Evolutionary conservation across 2,329 filamentous ascomycete genomes (phyloP), one percentile per base, ranked within the genome.

Genomic region (Fusarium sp.): DNA sequence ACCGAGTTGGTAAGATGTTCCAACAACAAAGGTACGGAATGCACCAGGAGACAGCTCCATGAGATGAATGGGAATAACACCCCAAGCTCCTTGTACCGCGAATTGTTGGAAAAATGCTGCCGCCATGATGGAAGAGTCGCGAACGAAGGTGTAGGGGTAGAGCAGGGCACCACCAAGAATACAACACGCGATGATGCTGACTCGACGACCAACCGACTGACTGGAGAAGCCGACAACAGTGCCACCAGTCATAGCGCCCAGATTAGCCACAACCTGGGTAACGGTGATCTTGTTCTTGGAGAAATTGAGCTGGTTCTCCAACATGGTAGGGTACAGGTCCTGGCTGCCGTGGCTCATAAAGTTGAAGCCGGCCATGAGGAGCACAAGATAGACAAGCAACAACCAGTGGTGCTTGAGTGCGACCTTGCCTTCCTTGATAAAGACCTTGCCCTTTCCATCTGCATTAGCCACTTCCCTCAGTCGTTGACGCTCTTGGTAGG

Each of bases 341-440:
- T 91, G 76, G 22, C 86, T 90, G 50, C 91, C 91, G 72, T 93
- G 91, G 15, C 88, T 91, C 90, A 95, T 93, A 73, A 95, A 96
- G 78, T 96, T 96, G 81, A 96, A 95, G 5, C 92, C 92, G 2
- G 91, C 89, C 91, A 96, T 96, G 35, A 96, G 81, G 19, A 96
- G 80, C 7, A 96, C 91, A 54, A 96, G 81, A 77, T 97, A 97
- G 32, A 88, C 79, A 53, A 97, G 80, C 3, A 96, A 76, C 12
- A 92, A 64, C 93, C 93, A 96, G 76, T 96, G 91, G 10, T 86
- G 85, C 75, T 86, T 89, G 28, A 96, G 72, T 0, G 92, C 92
- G 1, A 93, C 85, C 69, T 91, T 91, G 59, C 91, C 92, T 76
- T 96, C 92, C 1, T 83, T 78, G 25, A 94, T 50, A 73, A 96